Base-by-base conservation (phyloP, 1,139 yeast genomes). In the Geotrichum histeridarum region DNA sequence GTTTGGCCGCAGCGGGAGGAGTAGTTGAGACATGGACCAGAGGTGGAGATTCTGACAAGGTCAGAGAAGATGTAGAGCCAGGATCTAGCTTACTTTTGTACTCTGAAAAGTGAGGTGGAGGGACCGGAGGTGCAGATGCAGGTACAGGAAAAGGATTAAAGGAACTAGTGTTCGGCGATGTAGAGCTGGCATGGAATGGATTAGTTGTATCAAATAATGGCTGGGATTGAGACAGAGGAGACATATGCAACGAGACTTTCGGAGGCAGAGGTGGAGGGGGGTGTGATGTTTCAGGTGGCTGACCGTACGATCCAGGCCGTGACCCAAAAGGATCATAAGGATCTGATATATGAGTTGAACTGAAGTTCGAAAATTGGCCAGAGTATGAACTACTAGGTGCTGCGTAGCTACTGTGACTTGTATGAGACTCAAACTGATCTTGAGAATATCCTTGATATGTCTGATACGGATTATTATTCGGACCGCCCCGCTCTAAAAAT, bases 401-500 rank as follows among this genome's bases (percentile, higher is more conserved):
- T n/a, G 9, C 27, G 31, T 44, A 35, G 44, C 43, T 50, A 7
- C 22, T 22, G 30, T 41, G 9, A 41, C 45, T 41, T 8, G 44
- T 11, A 7, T 42, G 22, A 9, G 45, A 22, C 18, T 27, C 43
- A 9, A 22, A 36, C 4, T 47, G 48, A 32, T 51, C 51, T 14
- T 42, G 27, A 14, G 47, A 32, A 14, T 41, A 45, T 37, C 31
- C 11, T 17, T 41, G 41, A 32, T 47, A 51, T 14, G 54, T 43
- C 8, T 56, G 41, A 42, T 55, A 55, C 1, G 56, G 58, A 31
- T 50, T 47, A 7, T 49, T 55, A 32, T 53, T 50, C 14, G 56
- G 54, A 17, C 58, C 55, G 3, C 58, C 56, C 2, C 56, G 54
- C 38, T 55, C 56, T 11, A 70, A 59, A 49, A 63, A 67, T 31